Percentiles rank a stretch among this genome's conserved stretches.
Evolutionary conservation across 73 alveolate genomes (phyloP).

Genomic region (Stentor coeruleus): DNA sequence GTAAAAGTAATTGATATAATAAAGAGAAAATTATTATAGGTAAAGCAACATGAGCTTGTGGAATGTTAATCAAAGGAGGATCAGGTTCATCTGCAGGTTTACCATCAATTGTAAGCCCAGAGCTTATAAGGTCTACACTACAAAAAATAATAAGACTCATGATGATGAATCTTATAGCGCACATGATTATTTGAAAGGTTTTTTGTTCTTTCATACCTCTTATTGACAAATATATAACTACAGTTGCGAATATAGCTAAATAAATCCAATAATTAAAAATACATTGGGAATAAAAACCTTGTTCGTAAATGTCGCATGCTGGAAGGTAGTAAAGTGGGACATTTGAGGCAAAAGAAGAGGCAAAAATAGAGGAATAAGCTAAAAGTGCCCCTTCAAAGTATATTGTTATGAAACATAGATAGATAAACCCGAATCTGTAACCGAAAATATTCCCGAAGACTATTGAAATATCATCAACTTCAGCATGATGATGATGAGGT

Average conservation of each 20-base stretch:
- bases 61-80: not conserved
- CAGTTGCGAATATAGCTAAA: not conserved
- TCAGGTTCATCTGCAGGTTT: not conserved
- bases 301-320: not conserved
- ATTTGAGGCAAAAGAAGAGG: conserved; percentile 1
- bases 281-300: not conserved
- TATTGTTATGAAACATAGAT: not conserved
- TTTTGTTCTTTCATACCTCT: not conserved
- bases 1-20: not conserved
- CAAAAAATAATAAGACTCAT: not conserved
- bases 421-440: too few relatives aligned
- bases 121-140: too few relatives aligned
- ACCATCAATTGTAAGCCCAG: not conserved
- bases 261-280: not conserved
- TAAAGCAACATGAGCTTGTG: not conserved
- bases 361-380: not conserved
- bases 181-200: not conserved
- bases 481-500: too few relatives aligned
- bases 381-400: conserved; percentile 2
- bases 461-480: too few relatives aligned
- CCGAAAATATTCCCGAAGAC: too few relatives aligned
- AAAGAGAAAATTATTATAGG: not conserved
- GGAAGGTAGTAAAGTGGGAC: not conserved
- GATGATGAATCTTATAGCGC: not conserved
- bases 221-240: not conserved